Evolutionary conservation across 176 grass and related monocot genomes (phyloP), one percentile per base, ranked within the genome.

Genomic region (Puya raimondii): DNA sequence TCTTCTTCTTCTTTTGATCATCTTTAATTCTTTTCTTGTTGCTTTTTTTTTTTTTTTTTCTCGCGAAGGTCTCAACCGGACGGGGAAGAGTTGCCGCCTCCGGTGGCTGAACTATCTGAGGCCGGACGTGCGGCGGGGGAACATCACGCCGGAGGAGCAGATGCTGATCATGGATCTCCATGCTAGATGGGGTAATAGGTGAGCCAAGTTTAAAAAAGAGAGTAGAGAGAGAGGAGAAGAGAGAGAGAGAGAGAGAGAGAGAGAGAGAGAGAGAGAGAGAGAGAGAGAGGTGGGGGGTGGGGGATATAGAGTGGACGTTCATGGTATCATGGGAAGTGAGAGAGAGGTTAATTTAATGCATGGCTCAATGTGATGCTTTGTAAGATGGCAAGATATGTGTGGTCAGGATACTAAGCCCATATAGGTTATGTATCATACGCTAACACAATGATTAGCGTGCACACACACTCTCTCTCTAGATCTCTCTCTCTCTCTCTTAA

Each of bases 51-150:
- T 72, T 58, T 48, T 58, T 2, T 29, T 12, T 22, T 58, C 23
- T 27, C 48, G 27, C 12, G 12, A 23, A 77, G 75, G 75, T 68
- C 29, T 77, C 64, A 77, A 77, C 14, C 65, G 75, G 15, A 77
- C 75, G 10, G 75, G 75, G 75, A 77, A 77, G 75, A 77, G 75
- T 53, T 77, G 75, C 75, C 50, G 75, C 17, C 75, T 77, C 1
- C 65, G 75, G 42, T 77, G 75, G 75, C 75, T 77, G 66, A 77
- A 77, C 66, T 77, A 77, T 52, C 75, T 77, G 33, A 66, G 53
- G 27, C 75, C 75, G 2, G 75, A 77, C 52, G 75, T 77, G 12
- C 53, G 75, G 53, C 66, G 75, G 21, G 75, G 75, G 3, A 69
- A 77, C 65, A 77, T 77, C 27, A 69, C 75, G 53, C 75, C 66